Conservation (phyloP, 176 grass and related monocot species). For the Cenchrus purpureus region DNA sequence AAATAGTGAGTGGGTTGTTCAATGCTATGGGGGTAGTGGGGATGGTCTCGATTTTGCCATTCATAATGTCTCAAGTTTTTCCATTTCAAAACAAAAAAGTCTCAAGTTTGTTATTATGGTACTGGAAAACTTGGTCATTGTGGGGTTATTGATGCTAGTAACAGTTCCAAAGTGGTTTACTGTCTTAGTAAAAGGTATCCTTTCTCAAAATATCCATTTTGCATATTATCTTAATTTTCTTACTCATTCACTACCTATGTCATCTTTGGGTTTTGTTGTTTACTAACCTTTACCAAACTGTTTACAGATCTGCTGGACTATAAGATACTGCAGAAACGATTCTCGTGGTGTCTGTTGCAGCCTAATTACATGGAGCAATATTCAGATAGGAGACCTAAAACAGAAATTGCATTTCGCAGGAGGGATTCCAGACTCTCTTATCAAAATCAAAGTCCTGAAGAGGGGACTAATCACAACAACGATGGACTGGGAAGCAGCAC, state of each 20-base stretch:
- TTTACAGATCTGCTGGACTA: not conserved
- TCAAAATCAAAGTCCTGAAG: constrained; percentile 42
- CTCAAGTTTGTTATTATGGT: not conserved
- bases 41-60: too few relatives aligned
- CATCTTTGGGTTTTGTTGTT: constrained; percentile 22
- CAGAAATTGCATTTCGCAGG: constrained; percentile 44
- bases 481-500: constrained; percentile 27
- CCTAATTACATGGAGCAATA: constrained; percentile 51
- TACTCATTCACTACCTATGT: not conserved
- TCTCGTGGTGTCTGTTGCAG: not conserved
- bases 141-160: not conserved
- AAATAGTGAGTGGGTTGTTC: not conserved
- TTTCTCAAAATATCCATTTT: not conserved
- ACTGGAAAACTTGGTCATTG: constrained; percentile 6
- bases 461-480: constrained; percentile 17
- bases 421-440: constrained; percentile 39
- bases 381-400: constrained; percentile 39
- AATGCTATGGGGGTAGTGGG: not conserved
- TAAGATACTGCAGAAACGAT: constrained; percentile 4
- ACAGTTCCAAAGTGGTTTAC: not conserved
- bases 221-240: not conserved
- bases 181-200: not conserved
- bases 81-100: not conserved
- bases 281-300: not conserved
- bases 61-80: not conserved